Base-by-base conservation (phyloP, 305 asterid species). In the Fraxinus nigra region DNA sequence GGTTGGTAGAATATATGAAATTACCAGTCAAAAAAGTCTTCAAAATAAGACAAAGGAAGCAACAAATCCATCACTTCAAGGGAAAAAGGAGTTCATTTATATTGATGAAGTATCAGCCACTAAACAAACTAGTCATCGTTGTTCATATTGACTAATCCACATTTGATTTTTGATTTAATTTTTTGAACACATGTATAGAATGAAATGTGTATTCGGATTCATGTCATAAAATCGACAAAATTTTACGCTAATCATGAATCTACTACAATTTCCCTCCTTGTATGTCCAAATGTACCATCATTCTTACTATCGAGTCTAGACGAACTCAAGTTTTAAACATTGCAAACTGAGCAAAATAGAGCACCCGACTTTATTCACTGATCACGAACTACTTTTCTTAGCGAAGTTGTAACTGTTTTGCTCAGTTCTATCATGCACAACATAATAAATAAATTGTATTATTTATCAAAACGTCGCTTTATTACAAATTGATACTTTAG, bases 41-140 rank as follows among this genome's bases (percentile, higher is more conserved):
- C 93, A 32, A 91, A 90, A 56, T 78, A 84, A 22, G 87, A 93
- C 89, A 14, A 13, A 5, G 82, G 54, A 81, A 89, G 83, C 67
- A 79, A 83, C 74, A 33, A 72, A 84, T 38, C 84, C 80, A 26
- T 83, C 79, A 18, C 82, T 89, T 77, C 84, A 87, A 20, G 89
- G 82, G 84, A 88, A 83, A 18, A 91, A 87, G 72, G 93, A 94
- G 65, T 84, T 87, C 77, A 86, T 94, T 78, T 83, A 86, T 73
- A 81, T 93, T 84, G 90, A 91, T 88, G 91, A 93, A 84, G 93
- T 93, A 2, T 91, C 97, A 14, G 91, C 95, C 59, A 90, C 97
- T 76, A 93, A 89, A 86, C 97, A 89, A 81, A 81, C 86, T 77
- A 79, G 86, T 72, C 84, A 33, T 81, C 92, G 96, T 86, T 94